phyloP scores from a whole-genome alignment of 139 green algal genomes.

The Zygnema cylindricum region DNA sequence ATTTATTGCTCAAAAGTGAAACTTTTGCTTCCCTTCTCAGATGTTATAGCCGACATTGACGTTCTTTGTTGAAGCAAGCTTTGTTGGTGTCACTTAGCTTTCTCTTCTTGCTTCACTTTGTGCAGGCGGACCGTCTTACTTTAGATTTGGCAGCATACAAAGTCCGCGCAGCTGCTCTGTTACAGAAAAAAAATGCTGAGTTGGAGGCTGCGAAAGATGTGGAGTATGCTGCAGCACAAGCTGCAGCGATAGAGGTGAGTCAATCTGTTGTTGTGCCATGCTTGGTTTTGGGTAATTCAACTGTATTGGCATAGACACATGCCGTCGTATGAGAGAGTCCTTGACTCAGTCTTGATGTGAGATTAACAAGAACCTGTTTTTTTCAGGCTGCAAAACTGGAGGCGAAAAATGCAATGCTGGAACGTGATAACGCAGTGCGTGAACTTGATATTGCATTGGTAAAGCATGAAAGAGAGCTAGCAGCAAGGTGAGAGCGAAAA shows the following conservation, averaged over 20 bases:
- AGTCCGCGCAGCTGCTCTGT: constrained; percentile 27
- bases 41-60: too few species aligned
- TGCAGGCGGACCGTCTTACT: constrained; percentile 17
- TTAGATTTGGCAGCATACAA: constrained; percentile 44
- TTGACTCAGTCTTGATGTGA: too few species aligned
- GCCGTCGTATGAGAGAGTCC: too few species aligned
- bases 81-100: too few species aligned
- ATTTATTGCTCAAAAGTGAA: too few species aligned
- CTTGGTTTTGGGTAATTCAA: too few species aligned
- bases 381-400: constrained; percentile 20
- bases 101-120: too few species aligned
- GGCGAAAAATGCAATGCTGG: not conserved
- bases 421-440: constrained; percentile 22
- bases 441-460: not conserved
- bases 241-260: constrained; percentile 21
- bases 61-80: not conserved
- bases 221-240: constrained; percentile 12
- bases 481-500: constrained; percentile 25
- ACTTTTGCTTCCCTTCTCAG: too few species aligned
- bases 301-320: too few species aligned
- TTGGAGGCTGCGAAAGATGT: constrained; percentile 18
- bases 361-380: constrained; percentile 14
- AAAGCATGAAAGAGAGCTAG: constrained; percentile 35
- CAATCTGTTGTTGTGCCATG: too few species aligned
- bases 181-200: constrained; percentile 50